Evolutionary conservation across 495 filamentous ascomycete genomes (phyloP), one percentile per base, ranked within the genome.

Genomic region (Cercophora samala): DNA sequence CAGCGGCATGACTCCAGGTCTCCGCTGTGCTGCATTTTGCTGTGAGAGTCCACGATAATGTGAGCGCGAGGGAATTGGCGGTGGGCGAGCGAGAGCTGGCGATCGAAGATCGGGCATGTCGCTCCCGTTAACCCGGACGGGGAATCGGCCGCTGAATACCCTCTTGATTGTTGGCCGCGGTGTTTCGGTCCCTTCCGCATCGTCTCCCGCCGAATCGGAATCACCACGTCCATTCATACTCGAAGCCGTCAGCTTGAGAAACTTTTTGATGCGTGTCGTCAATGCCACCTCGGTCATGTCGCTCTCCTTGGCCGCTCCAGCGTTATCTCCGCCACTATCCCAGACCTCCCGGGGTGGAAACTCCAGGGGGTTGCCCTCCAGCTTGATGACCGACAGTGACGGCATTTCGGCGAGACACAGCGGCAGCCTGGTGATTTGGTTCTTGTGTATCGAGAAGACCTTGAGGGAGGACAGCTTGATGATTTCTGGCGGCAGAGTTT

Each of bases 401-500:
- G 85, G 87, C 89, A 97, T 97, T 72, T 95, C 91, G 51, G 91
- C 93, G 21, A 98, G 78, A 63, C 90, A 91, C 15, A 89, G 82
- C 21, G 94, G 94, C 21, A 98, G 82, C 60, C 91, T 86, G 65
- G 90, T 87, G 72, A 98, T 92, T 64, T 87, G 87, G 76, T 97
- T 98, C 70, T 91, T 89, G 74, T 89, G 89, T 66, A 97, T 79
- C 19, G 90, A 91, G 11, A 96, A 79, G 15, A 93, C 91, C 68
- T 92, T 90, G 65, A 93, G 78, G 2, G 87, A 89, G 52, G 85
- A 90, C 64, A 98, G 79, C 68, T 87, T 92, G 66, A 84, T 87
- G 56, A 97, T 90, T 64, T 91, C 90, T 55, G 88, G 87, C 1
- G 94, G 93, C 9, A 98, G 84, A 15, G 85, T 79, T 32, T 82